Evolutionary conservation across 306 rosid genomes (phyloP).

Genomic region (Citrullus colocynthis): DNA sequence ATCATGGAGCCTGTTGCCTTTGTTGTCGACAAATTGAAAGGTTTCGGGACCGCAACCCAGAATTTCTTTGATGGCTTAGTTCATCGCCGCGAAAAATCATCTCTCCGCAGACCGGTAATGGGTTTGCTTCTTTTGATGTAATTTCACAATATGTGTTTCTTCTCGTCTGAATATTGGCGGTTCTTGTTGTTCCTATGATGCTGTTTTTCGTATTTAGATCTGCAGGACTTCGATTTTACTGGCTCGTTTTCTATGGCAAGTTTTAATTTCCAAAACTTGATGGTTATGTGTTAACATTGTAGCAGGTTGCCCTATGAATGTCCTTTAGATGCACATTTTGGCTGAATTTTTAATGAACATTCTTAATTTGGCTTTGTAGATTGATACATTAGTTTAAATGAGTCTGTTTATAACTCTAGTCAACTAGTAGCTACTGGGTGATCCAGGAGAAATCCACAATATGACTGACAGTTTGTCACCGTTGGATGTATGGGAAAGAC

Average conservation of each 20-base stretch:
- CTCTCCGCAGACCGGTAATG: slow-evolving; percentile 54
- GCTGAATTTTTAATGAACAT: not conserved
- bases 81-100: slow-evolving; percentile 19
- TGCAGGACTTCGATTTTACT: not conserved
- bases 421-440: not conserved
- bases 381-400: not conserved
- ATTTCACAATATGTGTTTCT: not conserved
- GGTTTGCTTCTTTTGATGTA: not conserved
- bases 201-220: not conserved
- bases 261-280: not conserved
- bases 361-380: not conserved
- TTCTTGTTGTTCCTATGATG: not conserved
- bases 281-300: not conserved
- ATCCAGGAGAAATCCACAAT: not conserved
- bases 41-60: slow-evolving; percentile 39
- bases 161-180: not conserved
- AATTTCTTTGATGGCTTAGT: slow-evolving; percentile 31
- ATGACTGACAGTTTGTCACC: too few species aligned
- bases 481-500: not conserved
- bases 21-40: slow-evolving; percentile 31
- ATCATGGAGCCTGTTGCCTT: slow-evolving; percentile 40
- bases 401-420: not conserved
- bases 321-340: not conserved
- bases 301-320: not conserved
- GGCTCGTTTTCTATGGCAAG: not conserved